A percentile compares a stretch with the other conserved stretches of the same genome.
Conservation (phyloP, 2,329 filamentous ascomycete genomes). For the Paecilomyces dactylethromorphus region DNA sequence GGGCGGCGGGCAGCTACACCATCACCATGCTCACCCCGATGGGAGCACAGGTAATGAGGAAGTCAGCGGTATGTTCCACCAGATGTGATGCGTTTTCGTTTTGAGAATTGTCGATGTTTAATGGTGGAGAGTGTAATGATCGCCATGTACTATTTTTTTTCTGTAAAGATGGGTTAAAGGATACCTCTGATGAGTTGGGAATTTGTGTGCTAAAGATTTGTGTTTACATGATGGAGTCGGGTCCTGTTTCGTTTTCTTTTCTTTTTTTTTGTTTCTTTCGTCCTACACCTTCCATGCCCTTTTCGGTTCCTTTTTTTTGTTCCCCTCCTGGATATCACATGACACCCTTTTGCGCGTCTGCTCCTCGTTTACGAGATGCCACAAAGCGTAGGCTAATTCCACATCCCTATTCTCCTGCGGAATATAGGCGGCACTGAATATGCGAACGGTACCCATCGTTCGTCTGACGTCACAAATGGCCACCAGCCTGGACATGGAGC, state of each 20-base stretch:
- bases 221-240: conserved; percentile 15
- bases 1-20: conserved; percentile 62
- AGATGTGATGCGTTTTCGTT: conserved; percentile 45
- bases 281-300: conserved; percentile 6
- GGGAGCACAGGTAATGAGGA: conserved; percentile 57
- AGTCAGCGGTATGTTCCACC: conserved; percentile 97
- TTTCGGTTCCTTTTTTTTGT: conserved; percentile 5
- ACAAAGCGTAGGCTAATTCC: conserved; percentile 38
- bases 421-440: conserved; percentile 34
- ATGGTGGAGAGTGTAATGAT: conserved; percentile 6
- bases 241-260: conserved; percentile 9
- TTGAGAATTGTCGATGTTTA: conserved; percentile 2
- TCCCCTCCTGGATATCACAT: conserved; percentile 5
- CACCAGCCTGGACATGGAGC: conserved; percentile 44
- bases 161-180: conserved; percentile 5
- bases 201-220: conserved; percentile 11
- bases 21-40: conserved; percentile 66
- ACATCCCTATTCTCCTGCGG: conserved; percentile 13
- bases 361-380: conserved; percentile 12
- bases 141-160: conserved; percentile 29
- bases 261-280: conserved; percentile 13
- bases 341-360: conserved; percentile 2
- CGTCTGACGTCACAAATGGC: conserved; percentile 52
- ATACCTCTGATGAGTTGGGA: conserved; percentile 1
- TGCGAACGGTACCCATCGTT: conserved; percentile 50